phyloP scores from a whole-genome alignment of 768 basidiomycete species.

The Lentinula sp. region DNA sequence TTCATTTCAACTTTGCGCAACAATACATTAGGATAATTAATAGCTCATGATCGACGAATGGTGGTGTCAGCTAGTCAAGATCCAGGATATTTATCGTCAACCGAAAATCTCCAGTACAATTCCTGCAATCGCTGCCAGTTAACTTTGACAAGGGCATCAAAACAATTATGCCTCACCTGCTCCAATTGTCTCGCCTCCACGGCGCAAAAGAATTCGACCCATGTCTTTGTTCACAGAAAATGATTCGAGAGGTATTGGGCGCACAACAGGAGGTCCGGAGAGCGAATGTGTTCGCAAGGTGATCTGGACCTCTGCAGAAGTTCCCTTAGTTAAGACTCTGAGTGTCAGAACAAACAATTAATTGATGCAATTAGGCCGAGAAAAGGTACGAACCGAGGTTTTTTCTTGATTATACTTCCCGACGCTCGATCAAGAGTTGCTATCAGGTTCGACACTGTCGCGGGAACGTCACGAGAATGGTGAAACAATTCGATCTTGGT shows the following conservation, averaged over 20 bases:
- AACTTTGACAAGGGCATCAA: no score
- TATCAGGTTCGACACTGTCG: conserved; percentile 77
- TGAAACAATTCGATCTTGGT: conserved; percentile 87
- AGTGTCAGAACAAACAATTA: not conserved
- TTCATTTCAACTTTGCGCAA: not conserved
- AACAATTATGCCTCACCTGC: conserved; percentile 50
- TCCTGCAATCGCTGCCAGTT: conserved; percentile 22
- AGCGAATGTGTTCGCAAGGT: conserved; percentile 55
- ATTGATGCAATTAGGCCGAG: not conserved
- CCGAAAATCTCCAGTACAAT: conserved; percentile 35
- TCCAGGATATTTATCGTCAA: conserved; percentile 10
- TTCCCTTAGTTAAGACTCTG: conserved; percentile 82
- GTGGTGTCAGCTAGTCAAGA: not conserved
- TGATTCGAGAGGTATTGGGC: conserved; percentile 80
- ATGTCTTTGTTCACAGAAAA: conserved; percentile 90
- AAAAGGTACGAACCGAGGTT: conserved; percentile 61
- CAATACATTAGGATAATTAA: not conserved
- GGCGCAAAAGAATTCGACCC: conserved; percentile 84
- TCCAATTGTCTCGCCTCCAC: conserved; percentile 91
- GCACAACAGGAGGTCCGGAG: conserved; percentile 38
- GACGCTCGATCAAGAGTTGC: conserved; percentile 72
- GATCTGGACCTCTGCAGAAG: conserved; percentile 83
- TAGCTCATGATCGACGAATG: not conserved
- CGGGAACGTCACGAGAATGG: conserved; percentile 90
- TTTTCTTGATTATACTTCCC: conserved; percentile 67